Conservation (phyloP, 2,329 filamentous ascomycete species). For the Neonectria punicea region DNA sequence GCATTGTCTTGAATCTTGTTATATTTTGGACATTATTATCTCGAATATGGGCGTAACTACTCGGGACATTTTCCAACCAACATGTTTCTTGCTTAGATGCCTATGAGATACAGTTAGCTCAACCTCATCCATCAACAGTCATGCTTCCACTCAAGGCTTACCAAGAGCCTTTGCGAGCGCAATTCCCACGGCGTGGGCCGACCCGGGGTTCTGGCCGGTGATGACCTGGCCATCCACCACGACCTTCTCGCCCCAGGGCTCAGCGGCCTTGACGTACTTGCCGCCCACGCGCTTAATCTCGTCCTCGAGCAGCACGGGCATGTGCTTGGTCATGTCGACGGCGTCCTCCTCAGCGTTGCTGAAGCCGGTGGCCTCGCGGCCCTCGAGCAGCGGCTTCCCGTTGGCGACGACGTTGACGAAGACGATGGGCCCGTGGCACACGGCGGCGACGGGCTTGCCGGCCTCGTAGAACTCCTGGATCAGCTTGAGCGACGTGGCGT, state of each 20-base stretch:
- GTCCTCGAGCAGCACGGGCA: conserved; percentile 70
- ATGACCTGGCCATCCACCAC: conserved; percentile 63
- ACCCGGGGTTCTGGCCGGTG: conserved; percentile 68
- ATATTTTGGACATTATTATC: neutral
- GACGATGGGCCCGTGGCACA: conserved; percentile 75
- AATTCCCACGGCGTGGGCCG: conserved; percentile 61
- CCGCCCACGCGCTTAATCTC: conserved; percentile 63
- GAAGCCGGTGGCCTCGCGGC: conserved; percentile 70
- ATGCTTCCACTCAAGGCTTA: conserved; percentile 8
- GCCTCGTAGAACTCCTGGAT: conserved; percentile 68
- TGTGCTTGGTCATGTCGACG: conserved; percentile 58
- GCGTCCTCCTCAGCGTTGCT: conserved; percentile 66
- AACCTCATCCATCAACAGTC: too few species aligned
- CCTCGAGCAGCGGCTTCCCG: conserved; percentile 65
- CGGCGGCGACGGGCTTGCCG: conserved; percentile 70
- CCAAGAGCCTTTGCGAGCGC: conserved; percentile 60
- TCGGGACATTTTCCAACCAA: neutral
- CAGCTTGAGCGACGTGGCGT: conserved; percentile 63
- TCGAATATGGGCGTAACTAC: conserved; percentile 23
- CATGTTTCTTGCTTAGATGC: conserved; percentile 3
- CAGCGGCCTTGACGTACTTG: conserved; percentile 64
- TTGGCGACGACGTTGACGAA: conserved; percentile 67
- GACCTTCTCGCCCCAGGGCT: conserved; percentile 61
- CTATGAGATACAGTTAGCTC: neutral
- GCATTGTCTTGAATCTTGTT: neutral